Evolutionary conservation across 805 yeast species (phyloP).

Genomic region (Yarrowia sp.): DNA sequence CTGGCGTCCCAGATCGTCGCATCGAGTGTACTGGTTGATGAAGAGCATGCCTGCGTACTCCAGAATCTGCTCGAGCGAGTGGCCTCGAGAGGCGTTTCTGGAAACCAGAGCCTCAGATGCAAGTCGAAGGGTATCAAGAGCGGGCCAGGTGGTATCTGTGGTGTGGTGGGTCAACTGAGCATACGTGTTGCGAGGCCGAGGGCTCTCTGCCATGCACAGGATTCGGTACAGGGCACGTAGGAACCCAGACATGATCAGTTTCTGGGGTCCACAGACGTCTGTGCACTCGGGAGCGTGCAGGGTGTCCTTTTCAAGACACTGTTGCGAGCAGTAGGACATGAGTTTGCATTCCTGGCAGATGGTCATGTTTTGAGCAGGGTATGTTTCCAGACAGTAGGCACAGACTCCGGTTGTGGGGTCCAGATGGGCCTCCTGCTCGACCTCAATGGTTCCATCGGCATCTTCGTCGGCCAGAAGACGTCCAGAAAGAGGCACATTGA

Average conservation of each 20-base stretch:
- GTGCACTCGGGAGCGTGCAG: background rate
- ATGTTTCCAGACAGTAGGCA: background rate
- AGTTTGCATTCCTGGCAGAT: background rate
- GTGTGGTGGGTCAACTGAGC: constrained; percentile 15
- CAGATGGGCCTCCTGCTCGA: background rate
- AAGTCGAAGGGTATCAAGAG: background rate
- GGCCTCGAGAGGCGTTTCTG: background rate
- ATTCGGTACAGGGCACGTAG: background rate
- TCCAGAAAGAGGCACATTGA: background rate
- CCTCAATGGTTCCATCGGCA: background rate
- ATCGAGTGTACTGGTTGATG: constrained; percentile 18
- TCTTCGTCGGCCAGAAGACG: background rate
- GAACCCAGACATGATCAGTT: constrained; percentile 1
- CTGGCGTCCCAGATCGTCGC: constrained; percentile 5
- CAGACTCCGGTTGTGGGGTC: background rate
- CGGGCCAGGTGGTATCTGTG: background rate
- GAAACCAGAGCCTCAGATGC: background rate
- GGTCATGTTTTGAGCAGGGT: background rate
- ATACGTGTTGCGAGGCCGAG: background rate
- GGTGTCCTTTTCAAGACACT: background rate
- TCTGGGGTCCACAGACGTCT: background rate
- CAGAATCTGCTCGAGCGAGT: background rate
- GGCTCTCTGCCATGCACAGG: background rate
- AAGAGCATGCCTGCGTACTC: constrained; percentile 16
- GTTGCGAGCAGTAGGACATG: constrained; percentile 3